Evolutionary conservation across 1,284 basidiomycete genomes (phyloP), one percentile per base, ranked within the genome.

Genomic region (Cryptococcus floricola): DNA sequence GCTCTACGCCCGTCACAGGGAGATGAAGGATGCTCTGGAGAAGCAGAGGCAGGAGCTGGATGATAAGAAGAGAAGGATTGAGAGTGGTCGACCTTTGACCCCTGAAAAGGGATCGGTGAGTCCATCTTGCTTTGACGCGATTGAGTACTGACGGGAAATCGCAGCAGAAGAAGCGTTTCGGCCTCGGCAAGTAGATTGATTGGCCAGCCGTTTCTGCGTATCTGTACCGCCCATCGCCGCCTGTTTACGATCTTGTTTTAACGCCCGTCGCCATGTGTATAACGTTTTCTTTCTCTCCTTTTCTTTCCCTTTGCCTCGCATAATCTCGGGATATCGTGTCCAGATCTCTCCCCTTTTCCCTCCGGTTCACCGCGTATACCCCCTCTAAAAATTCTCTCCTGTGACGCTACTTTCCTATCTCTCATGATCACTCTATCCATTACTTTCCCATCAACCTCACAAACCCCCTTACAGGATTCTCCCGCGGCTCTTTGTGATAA

Each of bases 1-100:
- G 80, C 84, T 98, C 16, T 98, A 98, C 73, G 89, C 92, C 54
- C 86, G 93, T 61, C 93, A 98, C 82, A 87, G 91, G 76, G 94
- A 98, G 78, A 97, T 98, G 94, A 97, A 96, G 81, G 93, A 97
- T 67, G 88, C 93, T 16, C 81, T 98, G 69, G 96, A 98, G 80
- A 98, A 95, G 81, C 95, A 98, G 78, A 85, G 92, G 66, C 73
- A 82, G 62, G 95, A 98, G 72, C 82, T 98, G 68, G 95, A 98
- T 79, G 95, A 98, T 76, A 96, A 97, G 87, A 98, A 97, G 86
- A 83, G 91, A 78, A 86, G 89, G 73, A 85, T 98, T 76, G 95
- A 98, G 81, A 89, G 86, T 67, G 94, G 93, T 48, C 83, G 93
- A 68, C 91, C 93, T 60, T 81, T 95, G 74, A 98, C 94, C 48